Base-by-base conservation (phyloP, 208 protist species). In the Polymyxa betae region DNA sequence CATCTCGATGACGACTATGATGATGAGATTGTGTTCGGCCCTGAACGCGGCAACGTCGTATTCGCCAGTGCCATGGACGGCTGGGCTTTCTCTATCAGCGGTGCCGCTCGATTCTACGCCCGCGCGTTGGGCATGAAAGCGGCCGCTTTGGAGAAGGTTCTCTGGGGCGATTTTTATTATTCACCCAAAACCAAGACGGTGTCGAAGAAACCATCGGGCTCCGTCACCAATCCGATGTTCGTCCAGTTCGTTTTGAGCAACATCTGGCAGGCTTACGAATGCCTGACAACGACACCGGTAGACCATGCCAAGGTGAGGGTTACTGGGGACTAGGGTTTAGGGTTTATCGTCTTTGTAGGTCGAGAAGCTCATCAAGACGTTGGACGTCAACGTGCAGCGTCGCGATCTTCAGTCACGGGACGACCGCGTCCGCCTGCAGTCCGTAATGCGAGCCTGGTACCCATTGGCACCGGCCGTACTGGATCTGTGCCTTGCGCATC, bases 111-210 rank as follows among this genome's bases (percentile, higher is more conserved):
- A 32, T 87, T 91, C 52, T 87, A 35, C 44, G 72, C 82, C 0
- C 0, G n/a, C 12, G 68, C 88, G 29, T 43, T 93, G 32, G 89
- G 89, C 46, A 38, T 93, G 0, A 52, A 38, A 35, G 89, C 32
- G 41, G 49, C 38, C 52, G 92, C 96, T 54, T 93, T 99, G 43
- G 54, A 93, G 0, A 88, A 96, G 41, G 94, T 93, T 38, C 95
- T 99, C 40, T 99, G 98, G 98, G 98, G 98, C 29, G 96, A 98
- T 32, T 96, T 96, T 92, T 99, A 98, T 95, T 95, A 98, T 77
- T 94, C 99, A 93, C 91, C 94, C 20, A 98, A 98, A 93, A 96
- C 93, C 38, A 98, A 98, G 93, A 94, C 91, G 0, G 95, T 99
- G 35, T 93, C 94, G 38, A 77, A 45, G 64, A 89, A 88, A 35